These are phyloP conservation scores for Catharanthus roseus DNA, from an alignment of 257 asterid species.

Conservation along the genomic window DNA sequence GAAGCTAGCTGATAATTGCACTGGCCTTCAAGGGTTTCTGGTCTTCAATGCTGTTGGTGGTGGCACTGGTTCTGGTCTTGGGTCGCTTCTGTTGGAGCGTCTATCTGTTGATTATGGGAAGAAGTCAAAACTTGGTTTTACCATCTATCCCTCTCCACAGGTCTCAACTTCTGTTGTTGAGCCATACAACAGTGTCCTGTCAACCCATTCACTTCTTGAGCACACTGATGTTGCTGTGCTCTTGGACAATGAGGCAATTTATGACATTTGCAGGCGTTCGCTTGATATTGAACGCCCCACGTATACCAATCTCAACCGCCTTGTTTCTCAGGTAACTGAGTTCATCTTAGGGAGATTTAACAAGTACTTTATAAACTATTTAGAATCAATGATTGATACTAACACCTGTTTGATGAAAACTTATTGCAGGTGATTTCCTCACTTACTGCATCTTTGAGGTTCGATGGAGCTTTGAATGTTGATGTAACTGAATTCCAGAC, in stretches of 20 bases:
- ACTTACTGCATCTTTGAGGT: slow-evolving; percentile 35
- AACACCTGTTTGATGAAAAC: too few relatives aligned
- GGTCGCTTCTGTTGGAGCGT: slow-evolving; percentile 33
- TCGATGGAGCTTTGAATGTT: slow-evolving; percentile 26
- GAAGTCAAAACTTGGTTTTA: too few relatives aligned
- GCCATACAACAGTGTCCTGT: slow-evolving; percentile 14
- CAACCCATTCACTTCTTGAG: background rate
- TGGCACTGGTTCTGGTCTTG: slow-evolving; percentile 40
- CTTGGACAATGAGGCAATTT: slow-evolving; percentile 2
- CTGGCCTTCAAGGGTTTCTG: slow-evolving; percentile 42
- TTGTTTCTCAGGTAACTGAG: slow-evolving; percentile 8
- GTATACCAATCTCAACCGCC: slow-evolving; percentile 10
- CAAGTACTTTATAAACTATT: background rate
- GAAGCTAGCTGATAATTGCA: slow-evolving; percentile 30
- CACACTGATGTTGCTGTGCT: slow-evolving; percentile 2
- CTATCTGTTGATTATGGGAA: slow-evolving; percentile 25
- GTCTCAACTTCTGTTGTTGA: slow-evolving; percentile 14
- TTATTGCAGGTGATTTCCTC: slow-evolving; percentile 35
- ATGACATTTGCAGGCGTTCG: background rate
- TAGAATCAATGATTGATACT: background rate
- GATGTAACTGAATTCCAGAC: slow-evolving; percentile 36
- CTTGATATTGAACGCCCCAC: slow-evolving; percentile 9
- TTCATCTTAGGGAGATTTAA: background rate
- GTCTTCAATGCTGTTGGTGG: slow-evolving; percentile 41
- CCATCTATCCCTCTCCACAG: slow-evolving; percentile 4